A percentile compares a stretch with the other conserved stretches of the same genome.
Evolutionary conservation across 2,329 filamentous ascomycete genomes (phyloP).

Genomic region (Calonectria multiphialidica): DNA sequence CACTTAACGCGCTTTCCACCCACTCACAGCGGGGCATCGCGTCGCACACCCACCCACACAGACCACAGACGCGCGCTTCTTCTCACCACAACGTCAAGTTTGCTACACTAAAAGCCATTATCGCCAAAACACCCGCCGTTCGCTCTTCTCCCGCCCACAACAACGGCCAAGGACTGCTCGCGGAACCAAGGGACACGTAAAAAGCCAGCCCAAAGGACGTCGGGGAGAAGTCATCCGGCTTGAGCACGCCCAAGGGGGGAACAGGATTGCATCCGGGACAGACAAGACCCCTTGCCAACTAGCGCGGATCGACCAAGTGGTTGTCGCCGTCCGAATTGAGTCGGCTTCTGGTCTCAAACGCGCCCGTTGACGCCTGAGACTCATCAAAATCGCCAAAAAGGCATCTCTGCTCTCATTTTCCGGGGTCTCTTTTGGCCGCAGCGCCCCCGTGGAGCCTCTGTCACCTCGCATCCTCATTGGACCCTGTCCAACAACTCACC

Average conservation of each 20-base stretch:
- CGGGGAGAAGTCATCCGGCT: slow-evolving; percentile 5
- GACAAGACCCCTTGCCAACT: slow-evolving; percentile 19
- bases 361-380: neutral
- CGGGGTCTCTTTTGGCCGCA: neutral
- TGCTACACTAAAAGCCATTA: slow-evolving; percentile 11
- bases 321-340: slow-evolving; percentile 13
- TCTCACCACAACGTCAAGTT: slow-evolving; percentile 24
- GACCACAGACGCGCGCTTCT: slow-evolving; percentile 36
- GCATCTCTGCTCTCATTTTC: neutral
- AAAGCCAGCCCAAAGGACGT: too few species aligned
- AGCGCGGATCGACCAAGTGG: slow-evolving; percentile 33
- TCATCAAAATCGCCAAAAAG: neutral
- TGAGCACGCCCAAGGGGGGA: neutral
- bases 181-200: neutral
- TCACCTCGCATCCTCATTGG: neutral
- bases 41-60: slow-evolving; percentile 36
- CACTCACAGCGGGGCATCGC: slow-evolving; percentile 43
- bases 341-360: neutral
- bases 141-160: neutral
- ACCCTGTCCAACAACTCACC: neutral
- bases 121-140: neutral
- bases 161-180: neutral
- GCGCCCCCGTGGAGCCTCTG: neutral
- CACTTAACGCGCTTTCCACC: slow-evolving; percentile 45
- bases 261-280: too few species aligned